These are phyloP conservation scores for Leishmania gerbilli DNA, from an alignment of 208 protist genomes.

Conservation along the genomic window DNA sequence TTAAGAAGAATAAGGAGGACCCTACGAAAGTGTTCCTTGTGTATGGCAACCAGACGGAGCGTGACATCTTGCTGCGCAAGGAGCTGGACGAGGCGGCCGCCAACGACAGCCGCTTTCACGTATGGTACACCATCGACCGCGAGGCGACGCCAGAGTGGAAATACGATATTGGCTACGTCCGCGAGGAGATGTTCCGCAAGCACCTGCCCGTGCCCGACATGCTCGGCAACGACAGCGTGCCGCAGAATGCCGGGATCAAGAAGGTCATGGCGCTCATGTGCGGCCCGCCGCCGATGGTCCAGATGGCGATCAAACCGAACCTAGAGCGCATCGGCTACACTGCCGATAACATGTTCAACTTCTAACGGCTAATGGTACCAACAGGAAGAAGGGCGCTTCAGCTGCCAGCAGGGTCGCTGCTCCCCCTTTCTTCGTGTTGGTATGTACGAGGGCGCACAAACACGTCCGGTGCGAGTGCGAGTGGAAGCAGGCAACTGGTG, in stretches of 20 bases:
- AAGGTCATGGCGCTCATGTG: slow-evolving; percentile 80
- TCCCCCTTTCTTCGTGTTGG: too few species aligned
- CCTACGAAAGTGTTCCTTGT: slow-evolving; percentile 85
- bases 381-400: too few species aligned
- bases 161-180: slow-evolving; percentile 71
- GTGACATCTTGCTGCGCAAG: slow-evolving; percentile 91
- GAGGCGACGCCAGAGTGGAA: slow-evolving; percentile 53
- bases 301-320: slow-evolving; percentile 82
- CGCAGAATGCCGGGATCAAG: slow-evolving; percentile 37
- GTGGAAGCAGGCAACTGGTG: too few species aligned
- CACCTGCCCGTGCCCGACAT: slow-evolving; percentile 55
- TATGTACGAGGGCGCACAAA: too few species aligned
- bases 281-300: slow-evolving; percentile 87
- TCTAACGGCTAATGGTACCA: slow-evolving; percentile 38
- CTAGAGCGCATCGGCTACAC: slow-evolving; percentile 80
- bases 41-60: slow-evolving; percentile 87
- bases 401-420: too few species aligned
- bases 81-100: slow-evolving; percentile 77
- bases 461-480: too few species aligned
- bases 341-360: slow-evolving; percentile 62
- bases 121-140: slow-evolving; percentile 84
- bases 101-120: slow-evolving; percentile 49
- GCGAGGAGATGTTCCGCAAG: slow-evolving; percentile 73
- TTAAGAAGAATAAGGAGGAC: slow-evolving; percentile 71
- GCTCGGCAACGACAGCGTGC: slow-evolving; percentile 27